Evolutionary conservation across 805 yeast genomes (phyloP), one percentile per base, ranked within the genome.

Genomic region (Ogataea trehaloabstinens): DNA sequence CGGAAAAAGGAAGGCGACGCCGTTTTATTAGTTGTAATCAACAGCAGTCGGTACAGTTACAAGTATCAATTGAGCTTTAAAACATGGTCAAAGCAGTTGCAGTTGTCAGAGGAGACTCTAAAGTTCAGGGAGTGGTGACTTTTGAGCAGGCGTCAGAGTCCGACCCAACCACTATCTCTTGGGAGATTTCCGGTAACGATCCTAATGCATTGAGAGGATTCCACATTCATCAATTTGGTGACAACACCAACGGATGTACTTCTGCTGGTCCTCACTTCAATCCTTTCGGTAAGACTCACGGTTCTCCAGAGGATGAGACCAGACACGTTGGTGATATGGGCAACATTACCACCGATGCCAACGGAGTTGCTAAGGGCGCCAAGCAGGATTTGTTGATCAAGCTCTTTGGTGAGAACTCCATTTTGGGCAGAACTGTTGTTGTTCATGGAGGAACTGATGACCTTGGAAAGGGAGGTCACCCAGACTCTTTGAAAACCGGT

Each of bases 221-320:
- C 96, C 99, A 93, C 77, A 73, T 93, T 63, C 99, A 93, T 71
- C 84, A 87, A 63, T 93, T 93, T 60, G 99, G 99, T 73, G 99
- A 93, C 75, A 88, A 87, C 81, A 88, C 99, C 70, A 93, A 93
- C 67, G 99, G 99, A 52, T 93, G 99, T 74, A 91, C 96, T 45
- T 86, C 96, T 52, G 96, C 97, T 39, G 97, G 97, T 61, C 96
- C 96, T 44, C 97, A 90, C 73, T 89, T 88, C 79, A 83, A 90
- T 78, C 96, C 96, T 53, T 84, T 83, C 64, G 74, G 78, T 46
- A 84, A 85, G 74, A 78, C 78, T 52, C 97, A 89, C 66, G 97
- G 97, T 73, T 89, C 90, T 41, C 96, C 96, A 68, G 78, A 78
- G 56, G 95, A 84, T 55, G 80, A 74, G 50, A 67, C 48, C 45